Conservation (phyloP, 306 rosid genomes). For the Crotalaria pallida region DNA sequence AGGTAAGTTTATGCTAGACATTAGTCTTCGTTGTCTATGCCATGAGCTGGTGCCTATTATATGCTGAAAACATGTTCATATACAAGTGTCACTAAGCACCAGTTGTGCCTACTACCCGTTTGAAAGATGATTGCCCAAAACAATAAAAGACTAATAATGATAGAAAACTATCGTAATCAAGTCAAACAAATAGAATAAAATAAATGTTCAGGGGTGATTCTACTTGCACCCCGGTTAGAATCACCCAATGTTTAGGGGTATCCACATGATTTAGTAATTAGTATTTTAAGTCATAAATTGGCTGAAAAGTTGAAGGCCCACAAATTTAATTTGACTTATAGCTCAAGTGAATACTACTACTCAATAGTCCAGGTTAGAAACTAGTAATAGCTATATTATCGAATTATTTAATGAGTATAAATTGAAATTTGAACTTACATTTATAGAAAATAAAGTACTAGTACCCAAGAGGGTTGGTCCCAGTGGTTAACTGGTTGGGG, state of each 20-base stretch:
- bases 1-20: background rate
- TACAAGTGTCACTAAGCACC: background rate
- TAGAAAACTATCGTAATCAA: background rate
- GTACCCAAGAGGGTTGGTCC: too few species aligned
- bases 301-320: background rate
- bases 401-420: background rate
- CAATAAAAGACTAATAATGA: too few species aligned
- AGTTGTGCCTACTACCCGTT: background rate
- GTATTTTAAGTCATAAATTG: background rate
- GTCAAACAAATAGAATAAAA: background rate
- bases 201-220: background rate
- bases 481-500: too few species aligned
- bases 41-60: background rate
- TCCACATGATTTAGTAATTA: too few species aligned
- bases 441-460: too few species aligned
- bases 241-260: too few species aligned
- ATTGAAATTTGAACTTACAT: too few species aligned
- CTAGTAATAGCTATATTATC: too few species aligned
- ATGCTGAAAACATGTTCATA: background rate
- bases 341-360: background rate
- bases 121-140: background rate
- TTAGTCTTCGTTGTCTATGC: constrained; percentile 16
- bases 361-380: background rate
- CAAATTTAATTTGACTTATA: too few species aligned
- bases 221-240: too few species aligned